A percentile compares a stretch with the other conserved stretches of the same genome.
Evolutionary conservation across 73 alveolate genomes (phyloP).

Genomic region (Symbiodinium pilosum): DNA sequence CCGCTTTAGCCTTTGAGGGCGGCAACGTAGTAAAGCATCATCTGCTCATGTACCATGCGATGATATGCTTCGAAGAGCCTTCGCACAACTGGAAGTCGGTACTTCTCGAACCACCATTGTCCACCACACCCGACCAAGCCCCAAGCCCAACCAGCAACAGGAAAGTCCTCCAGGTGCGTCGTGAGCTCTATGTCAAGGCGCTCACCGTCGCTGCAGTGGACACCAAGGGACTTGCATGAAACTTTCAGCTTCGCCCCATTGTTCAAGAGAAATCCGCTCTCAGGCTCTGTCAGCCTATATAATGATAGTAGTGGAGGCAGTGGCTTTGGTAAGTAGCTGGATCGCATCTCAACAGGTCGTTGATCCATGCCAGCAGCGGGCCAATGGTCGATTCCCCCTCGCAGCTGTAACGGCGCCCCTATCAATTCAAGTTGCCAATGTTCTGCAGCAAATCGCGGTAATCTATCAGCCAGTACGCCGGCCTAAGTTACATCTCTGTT

Average conservation of each 20-base stretch:
- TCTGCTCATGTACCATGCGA: constrained; percentile 65
- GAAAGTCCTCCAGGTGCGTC: constrained; percentile 30
- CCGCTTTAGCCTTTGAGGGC: constrained; percentile 12
- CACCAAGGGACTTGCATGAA: constrained; percentile 6
- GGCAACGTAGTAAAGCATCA: constrained; percentile 78
- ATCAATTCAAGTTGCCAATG: constrained; percentile 28
- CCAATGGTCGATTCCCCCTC: constrained; percentile 50
- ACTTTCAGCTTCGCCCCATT: constrained; percentile 16
- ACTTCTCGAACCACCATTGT: constrained; percentile 77
- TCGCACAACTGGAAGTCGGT: constrained; percentile 45
- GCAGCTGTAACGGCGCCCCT: constrained; percentile 74
- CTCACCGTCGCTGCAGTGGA: background rate
- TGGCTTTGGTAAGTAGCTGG: constrained; percentile 1
- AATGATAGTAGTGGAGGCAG: background rate
- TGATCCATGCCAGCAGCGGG: background rate
- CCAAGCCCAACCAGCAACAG: constrained; percentile 66
- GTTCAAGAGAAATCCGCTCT: constrained; percentile 22
- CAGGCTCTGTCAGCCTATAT: background rate
- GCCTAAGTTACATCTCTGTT: too few species aligned
- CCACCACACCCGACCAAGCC: constrained; percentile 84
- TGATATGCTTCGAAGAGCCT: constrained; percentile 56
- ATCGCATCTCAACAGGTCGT: constrained; percentile 8
- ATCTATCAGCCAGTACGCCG: constrained; percentile 51
- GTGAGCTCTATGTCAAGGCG: constrained; percentile 55
- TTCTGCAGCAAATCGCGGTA: constrained; percentile 80